Evolutionary conservation across 108 stramenopile genomes (phyloP).

Genomic region (Cyclotella choctawhatcheeana): DNA sequence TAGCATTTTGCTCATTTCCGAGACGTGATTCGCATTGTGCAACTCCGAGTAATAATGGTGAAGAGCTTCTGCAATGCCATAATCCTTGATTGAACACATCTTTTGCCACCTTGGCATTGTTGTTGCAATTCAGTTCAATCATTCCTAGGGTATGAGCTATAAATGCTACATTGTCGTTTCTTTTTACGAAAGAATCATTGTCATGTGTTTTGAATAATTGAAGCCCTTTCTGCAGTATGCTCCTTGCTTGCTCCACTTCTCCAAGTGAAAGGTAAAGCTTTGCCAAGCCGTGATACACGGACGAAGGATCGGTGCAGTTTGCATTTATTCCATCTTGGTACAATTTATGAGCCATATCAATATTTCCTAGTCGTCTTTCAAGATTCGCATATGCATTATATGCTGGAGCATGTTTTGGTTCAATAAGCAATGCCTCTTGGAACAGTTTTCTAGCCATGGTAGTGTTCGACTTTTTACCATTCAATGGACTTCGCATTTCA

Average conservation of each 20-base stretch:
- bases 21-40: slow-evolving; percentile 79
- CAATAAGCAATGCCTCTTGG: slow-evolving; percentile 76
- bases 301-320: slow-evolving; percentile 75
- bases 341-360: slow-evolving; percentile 59
- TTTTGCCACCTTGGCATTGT: slow-evolving; percentile 56
- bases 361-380: slow-evolving; percentile 63
- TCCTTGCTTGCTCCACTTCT: slow-evolving; percentile 66
- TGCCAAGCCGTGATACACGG: slow-evolving; percentile 85
- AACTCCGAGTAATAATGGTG: slow-evolving; percentile 76
- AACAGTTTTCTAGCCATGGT: slow-evolving; percentile 63
- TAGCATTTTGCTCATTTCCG: slow-evolving; percentile 72
- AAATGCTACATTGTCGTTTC: slow-evolving; percentile 70
- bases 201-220: slow-evolving; percentile 55
- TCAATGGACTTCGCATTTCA: slow-evolving; percentile 66
- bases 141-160: slow-evolving; percentile 85
- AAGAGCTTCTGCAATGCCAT: slow-evolving; percentile 65
- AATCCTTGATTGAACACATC: slow-evolving; percentile 70
- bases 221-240: slow-evolving; percentile 62
- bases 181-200: slow-evolving; percentile 12
- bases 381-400: slow-evolving; percentile 85
- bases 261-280: slow-evolving; percentile 80
- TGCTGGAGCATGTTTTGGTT: slow-evolving; percentile 84
- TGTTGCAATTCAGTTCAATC: slow-evolving; percentile 80
- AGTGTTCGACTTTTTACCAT: slow-evolving; percentile 41
- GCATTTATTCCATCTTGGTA: slow-evolving; percentile 76